Percentiles rank a stretch among this genome's conserved stretches.
phyloP scores from a whole-genome alignment of 2,329 filamentous ascomycete genomes.

The Colletotrichum tabaci region DNA sequence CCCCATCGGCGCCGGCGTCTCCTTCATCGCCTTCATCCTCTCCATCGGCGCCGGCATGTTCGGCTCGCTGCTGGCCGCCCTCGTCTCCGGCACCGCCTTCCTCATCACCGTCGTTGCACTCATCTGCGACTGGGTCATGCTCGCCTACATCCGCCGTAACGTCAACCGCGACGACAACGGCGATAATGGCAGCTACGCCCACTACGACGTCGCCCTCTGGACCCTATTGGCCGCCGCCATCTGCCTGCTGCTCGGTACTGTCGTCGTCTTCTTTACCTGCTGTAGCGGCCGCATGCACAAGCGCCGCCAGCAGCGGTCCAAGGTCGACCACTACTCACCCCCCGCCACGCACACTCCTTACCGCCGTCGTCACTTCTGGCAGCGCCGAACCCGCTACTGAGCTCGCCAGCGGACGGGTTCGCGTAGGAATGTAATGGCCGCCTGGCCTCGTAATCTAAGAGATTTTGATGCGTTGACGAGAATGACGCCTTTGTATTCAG shows the following conservation, averaged over 20 bases:
- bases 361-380: constrained; percentile 42
- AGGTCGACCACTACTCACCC: constrained; percentile 48
- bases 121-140: constrained; percentile 71
- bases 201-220: constrained; percentile 74
- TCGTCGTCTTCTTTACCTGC: constrained; percentile 74
- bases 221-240: constrained; percentile 70
- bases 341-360: constrained; percentile 37
- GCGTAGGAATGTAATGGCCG: not conserved
- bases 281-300: constrained; percentile 65
- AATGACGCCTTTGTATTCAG: constrained; percentile 1
- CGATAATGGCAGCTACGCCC: constrained; percentile 57
- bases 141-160: constrained; percentile 67
- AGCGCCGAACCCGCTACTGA: constrained; percentile 40
- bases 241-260: constrained; percentile 67
- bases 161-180: constrained; percentile 62
- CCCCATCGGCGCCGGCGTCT: constrained; percentile 70
- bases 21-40: constrained; percentile 72
- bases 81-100: constrained; percentile 66
- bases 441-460: not conserved
- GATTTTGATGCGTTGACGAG: not conserved
- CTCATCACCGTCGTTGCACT: constrained; percentile 63
- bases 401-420: not conserved
- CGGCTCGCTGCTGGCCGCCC: constrained; percentile 66
- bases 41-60: constrained; percentile 66
- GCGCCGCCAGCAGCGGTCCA: constrained; percentile 48